Base-by-base conservation (phyloP, 768 basidiomycete genomes). In the Leccinum variicolor region DNA sequence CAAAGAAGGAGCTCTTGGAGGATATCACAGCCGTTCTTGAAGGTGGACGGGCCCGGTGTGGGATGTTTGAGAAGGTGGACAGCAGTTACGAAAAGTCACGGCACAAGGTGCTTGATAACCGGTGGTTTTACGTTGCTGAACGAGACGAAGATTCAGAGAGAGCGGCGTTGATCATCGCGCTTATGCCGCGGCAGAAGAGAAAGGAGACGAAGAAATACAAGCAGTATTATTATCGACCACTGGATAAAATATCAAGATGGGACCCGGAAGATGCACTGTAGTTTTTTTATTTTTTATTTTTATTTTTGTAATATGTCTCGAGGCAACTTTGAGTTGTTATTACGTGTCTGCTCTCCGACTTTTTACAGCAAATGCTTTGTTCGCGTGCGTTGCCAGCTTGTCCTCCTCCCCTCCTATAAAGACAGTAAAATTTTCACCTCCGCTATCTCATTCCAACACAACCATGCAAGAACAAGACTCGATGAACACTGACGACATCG, bases 181-280 rank as follows among this genome's bases (percentile, higher is more conserved):
- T 89, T 77, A 89, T 89, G 87, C 87, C 87, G 2, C 82, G 87
- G 14, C 87, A 78, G 54, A 92, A 90, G 73, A 75, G 90, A 54
- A 84, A 74, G 49, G 87, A 84, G 72, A 92, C 89, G 69, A 90
- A 87, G 79, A 87, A 90, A 74, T 88, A 86, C 60, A 92, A 92
- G 70, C 87, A 90, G 69, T 92, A 92, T 73, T 92, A 92, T 73
- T 92, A 85, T 74, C 78, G 79, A 28, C 90, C 90, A 9, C 72
- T 92, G 58, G 85, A 75, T 29, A 90, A 87, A 74, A 84, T 87
- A 23, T 81, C 83, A 46, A 75, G 83, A 64, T 90, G 88, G 88
- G 87, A 90, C 70, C 76, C 81, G 2, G 88, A 90, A 66, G 88
- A 90, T 59, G 85, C 70, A 2, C 63, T 65, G 2, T 72, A 64